These are phyloP conservation scores for Laburnicola sp. DNA, from an alignment of 2,329 filamentous ascomycete species.

Conservation along the genomic window DNA sequence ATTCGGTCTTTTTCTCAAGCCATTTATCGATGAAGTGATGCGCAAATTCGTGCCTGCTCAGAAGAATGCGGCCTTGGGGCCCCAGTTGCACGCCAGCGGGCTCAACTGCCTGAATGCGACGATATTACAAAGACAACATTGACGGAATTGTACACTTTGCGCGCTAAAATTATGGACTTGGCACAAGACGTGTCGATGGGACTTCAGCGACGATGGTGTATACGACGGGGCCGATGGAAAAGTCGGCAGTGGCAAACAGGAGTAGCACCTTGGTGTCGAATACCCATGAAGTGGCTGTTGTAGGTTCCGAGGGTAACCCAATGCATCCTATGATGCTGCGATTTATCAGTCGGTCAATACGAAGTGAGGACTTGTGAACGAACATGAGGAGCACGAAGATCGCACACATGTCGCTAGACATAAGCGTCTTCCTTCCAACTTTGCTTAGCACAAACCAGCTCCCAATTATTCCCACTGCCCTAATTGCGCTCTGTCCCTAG, in stretches of 20 bases:
- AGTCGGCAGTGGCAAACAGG: slow-evolving; percentile 68
- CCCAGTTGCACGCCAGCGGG: slow-evolving; percentile 73
- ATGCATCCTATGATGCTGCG: slow-evolving; percentile 1
- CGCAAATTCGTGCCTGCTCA: slow-evolving; percentile 76
- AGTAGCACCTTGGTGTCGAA: slow-evolving; percentile 13
- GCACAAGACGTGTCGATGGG: slow-evolving; percentile 77
- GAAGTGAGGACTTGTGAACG: background rate
- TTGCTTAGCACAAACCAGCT: slow-evolving; percentile 54
- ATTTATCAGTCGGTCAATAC: background rate
- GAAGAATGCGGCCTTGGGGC: slow-evolving; percentile 81
- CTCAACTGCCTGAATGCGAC: slow-evolving; percentile 57
- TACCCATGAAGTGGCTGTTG: slow-evolving; percentile 44
- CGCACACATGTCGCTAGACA: slow-evolving; percentile 4
- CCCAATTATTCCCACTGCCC: background rate
- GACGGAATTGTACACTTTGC: slow-evolving; percentile 74
- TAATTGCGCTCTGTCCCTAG: slow-evolving; percentile 50
- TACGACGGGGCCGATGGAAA: slow-evolving; percentile 44
- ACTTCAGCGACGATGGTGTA: slow-evolving; percentile 78
- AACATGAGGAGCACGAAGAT: slow-evolving; percentile 4
- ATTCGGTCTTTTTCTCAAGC: no score
- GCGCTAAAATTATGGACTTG: slow-evolving; percentile 83
- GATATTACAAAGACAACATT: slow-evolving; percentile 80
- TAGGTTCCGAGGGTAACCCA: background rate
- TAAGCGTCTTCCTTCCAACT: slow-evolving; percentile 3
- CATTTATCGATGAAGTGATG: slow-evolving; percentile 68